phyloP scores from a whole-genome alignment of 805 yeast species.

The Yarrowia phangngaensis region DNA sequence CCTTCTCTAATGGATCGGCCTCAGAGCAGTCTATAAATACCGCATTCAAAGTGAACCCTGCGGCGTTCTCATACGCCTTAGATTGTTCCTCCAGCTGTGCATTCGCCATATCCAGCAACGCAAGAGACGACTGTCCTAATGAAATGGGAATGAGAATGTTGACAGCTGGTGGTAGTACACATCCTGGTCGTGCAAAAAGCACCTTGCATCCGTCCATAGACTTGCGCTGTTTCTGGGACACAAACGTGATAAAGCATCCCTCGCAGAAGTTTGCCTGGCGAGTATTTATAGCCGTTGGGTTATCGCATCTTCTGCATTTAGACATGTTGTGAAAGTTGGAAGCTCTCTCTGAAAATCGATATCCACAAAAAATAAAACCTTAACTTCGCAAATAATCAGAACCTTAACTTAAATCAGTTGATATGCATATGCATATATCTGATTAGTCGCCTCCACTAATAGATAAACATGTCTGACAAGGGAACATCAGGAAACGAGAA shows the following conservation, averaged over 20 bases:
- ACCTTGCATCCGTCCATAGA: conserved; percentile 78
- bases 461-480: conserved; percentile 9
- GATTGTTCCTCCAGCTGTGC: conserved; percentile 61
- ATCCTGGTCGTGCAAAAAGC: conserved; percentile 46
- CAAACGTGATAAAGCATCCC: conserved; percentile 64
- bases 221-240: conserved; percentile 75
- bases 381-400: too few relatives aligned
- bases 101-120: conserved; percentile 61
- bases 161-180: conserved; percentile 38
- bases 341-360: too few relatives aligned
- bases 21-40: conserved; percentile 44
- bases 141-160: conserved; percentile 60
- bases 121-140: conserved; percentile 64
- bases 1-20: conserved; percentile 22
- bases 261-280: conserved; percentile 25
- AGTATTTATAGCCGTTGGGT: conserved; percentile 14
- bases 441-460: too few relatives aligned
- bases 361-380: too few relatives aligned
- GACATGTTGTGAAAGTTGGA: background rate
- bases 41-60: conserved; percentile 62
- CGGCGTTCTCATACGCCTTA: conserved; percentile 55
- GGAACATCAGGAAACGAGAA: conserved; percentile 1
- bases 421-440: too few relatives aligned
- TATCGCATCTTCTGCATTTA: conserved; percentile 12
- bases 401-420: too few relatives aligned